phyloP scores from a whole-genome alignment of 176 grass and related monocot genomes.

The Aegilops longissima region DNA sequence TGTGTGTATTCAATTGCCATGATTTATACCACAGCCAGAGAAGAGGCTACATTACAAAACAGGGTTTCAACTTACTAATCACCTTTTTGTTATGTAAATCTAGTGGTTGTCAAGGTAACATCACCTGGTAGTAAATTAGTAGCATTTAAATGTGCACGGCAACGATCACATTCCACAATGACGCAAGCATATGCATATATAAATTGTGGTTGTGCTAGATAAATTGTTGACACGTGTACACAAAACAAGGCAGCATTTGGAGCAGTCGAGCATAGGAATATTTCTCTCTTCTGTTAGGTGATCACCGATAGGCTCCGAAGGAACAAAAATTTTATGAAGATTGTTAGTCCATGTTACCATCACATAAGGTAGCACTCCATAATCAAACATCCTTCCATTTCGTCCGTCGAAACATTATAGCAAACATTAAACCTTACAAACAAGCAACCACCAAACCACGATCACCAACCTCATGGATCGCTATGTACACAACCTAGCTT shows the following conservation, averaged over 20 bases:
- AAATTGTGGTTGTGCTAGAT: not conserved
- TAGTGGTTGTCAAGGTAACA: constrained; percentile 24
- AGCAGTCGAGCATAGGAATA: not conserved
- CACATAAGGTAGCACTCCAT: not conserved
- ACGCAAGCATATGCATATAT: not conserved
- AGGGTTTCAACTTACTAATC: not conserved
- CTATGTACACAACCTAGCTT: constrained; percentile 27
- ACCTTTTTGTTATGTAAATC: not conserved
- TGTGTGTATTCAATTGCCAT: not conserved
- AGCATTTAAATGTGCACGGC: not conserved
- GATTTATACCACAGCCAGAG: not conserved
- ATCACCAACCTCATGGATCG: not conserved
- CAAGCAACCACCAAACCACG: constrained; percentile 11
- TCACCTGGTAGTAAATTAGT: not conserved
- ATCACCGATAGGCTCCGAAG: not conserved
- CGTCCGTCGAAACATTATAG: not conserved
- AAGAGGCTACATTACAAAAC: constrained; percentile 13
- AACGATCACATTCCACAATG: not conserved
- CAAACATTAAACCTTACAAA: constrained; percentile 46
- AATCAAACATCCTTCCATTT: not conserved
- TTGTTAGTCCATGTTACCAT: not conserved
- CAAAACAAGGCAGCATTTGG: not conserved
- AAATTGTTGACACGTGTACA: not conserved
- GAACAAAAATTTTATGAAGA: not conserved
- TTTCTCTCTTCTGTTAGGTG: not conserved